Evolutionary conservation across 345 rosid genomes (phyloP).

Genomic region (Pelargonium nanum): DNA sequence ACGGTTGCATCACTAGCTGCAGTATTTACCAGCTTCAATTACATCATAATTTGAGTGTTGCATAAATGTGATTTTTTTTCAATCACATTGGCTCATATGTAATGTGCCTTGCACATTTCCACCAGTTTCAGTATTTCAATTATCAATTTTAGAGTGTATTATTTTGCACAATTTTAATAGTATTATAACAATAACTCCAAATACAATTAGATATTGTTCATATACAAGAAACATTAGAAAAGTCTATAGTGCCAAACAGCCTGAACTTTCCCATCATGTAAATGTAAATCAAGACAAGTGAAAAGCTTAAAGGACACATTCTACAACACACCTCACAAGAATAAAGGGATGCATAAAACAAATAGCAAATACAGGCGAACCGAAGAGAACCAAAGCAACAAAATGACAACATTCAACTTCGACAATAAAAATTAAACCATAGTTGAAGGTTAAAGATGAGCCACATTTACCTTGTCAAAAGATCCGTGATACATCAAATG

Average conservation of each 20-base stretch:
- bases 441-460: not conserved
- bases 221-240: not conserved
- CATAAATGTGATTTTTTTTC: not conserved
- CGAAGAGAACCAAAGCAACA: not conserved
- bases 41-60: not conserved
- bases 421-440: not conserved
- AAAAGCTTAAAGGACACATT: not conserved
- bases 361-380: not conserved
- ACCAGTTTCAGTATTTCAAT: not conserved
- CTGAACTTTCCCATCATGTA: not conserved
- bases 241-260: not conserved
- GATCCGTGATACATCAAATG: conserved; percentile 79
- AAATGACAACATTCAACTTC: not conserved
- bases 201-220: not conserved
- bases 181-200: not conserved
- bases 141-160: not conserved
- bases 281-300: too few species aligned
- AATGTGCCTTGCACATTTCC: not conserved
- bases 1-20: not conserved
- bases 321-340: not conserved
- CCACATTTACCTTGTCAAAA: conserved; percentile 61
- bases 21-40: not conserved
- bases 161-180: not conserved
- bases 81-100: not conserved
- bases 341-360: not conserved